These are phyloP conservation scores for Saturnispora gosingensis DNA, from an alignment of 805 yeast genomes.

Conservation along the genomic window DNA sequence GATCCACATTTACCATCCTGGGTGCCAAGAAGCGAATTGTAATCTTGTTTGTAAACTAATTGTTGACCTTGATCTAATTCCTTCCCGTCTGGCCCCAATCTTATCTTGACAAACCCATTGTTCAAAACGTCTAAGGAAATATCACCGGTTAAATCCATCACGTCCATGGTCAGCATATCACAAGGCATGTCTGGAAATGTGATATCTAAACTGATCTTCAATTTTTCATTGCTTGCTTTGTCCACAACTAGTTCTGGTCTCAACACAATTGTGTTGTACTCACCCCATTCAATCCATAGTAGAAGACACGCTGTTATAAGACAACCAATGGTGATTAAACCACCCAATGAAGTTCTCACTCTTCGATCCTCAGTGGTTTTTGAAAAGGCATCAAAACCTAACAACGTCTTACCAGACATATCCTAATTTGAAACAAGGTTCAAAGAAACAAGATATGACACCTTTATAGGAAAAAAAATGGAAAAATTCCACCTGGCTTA, in stretches of 20 bases:
- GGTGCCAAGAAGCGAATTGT: conserved; percentile 5
- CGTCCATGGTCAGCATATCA: conserved; percentile 68
- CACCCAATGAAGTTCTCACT: conserved; percentile 84
- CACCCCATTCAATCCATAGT: conserved; percentile 64
- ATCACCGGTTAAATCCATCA: conserved; percentile 86
- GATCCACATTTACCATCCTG: conserved; percentile 63
- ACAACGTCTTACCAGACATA: conserved; percentile 19
- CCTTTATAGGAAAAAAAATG: not conserved
- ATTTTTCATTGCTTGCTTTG: conserved; percentile 54
- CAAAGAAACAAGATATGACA: not conserved
- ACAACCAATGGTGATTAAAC: conserved; percentile 63
- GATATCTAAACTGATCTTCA: conserved; percentile 74
- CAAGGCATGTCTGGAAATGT: conserved; percentile 84
- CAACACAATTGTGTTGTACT: conserved; percentile 57
- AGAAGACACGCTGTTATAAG: conserved; percentile 44
- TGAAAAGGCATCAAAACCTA: conserved; percentile 80
- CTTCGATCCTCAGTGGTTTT: conserved; percentile 93
- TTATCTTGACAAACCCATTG: conserved; percentile 61
- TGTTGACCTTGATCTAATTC: conserved; percentile 22
- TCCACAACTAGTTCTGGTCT: conserved; percentile 87
- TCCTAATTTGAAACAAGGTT: not conserved
- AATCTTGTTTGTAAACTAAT: not conserved
- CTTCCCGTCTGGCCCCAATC: conserved; percentile 49
- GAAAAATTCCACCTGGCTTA: not conserved
- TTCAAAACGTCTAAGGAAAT: conserved; percentile 61